Evolutionary conservation across 495 filamentous ascomycete species (phyloP), one percentile per base, ranked within the genome.

Genomic region (Xylona heveae): DNA sequence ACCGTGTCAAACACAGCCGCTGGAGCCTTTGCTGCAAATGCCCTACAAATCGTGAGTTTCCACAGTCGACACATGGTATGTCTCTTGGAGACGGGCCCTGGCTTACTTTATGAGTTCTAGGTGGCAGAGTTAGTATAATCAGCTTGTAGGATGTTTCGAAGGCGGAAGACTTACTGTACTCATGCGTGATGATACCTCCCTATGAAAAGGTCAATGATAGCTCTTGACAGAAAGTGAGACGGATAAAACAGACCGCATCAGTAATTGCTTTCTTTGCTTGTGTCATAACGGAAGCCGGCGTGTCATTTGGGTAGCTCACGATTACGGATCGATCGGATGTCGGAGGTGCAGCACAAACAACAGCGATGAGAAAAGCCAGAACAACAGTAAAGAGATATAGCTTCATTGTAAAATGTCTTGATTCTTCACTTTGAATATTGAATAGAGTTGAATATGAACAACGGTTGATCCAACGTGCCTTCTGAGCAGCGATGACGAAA

Each of bases 11-110:
- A 50, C n/a, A 68, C 61, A 38, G 69, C 67, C 17, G 60, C 62
- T 2, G 77, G 67, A 28, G 71, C 67, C 38, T 75, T 71, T 26
- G 71, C 75, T 25, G 79, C 69, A 46, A 85, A 91, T 13, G 74
- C 80, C 54, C 75, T 32, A 29, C 31, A 24, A 6, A 19, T 13
- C 5, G 38, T 53, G 42, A 55, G 47, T 34, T 36, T 14, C 27
- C 19, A 14, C 9, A 14, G 6, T 7, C 8, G 13, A 4, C 7
- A n/a, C n/a, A n/a, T n/a, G n/a, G n/a, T n/a, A n/a, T n/a, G n/a
- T n/a, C n/a, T n/a, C 14, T 24, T 12, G 15, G 30, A 7, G 13
- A 31, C 17, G 3, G 33, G 13, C 24, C 14, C 9, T 24, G 15
- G 20, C 30, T 19, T 58, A 64, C 57, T 59, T 66, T 45, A 71